phyloP scores from a whole-genome alignment of 2,329 filamentous ascomycete genomes.

The Fusarium sp. region DNA sequence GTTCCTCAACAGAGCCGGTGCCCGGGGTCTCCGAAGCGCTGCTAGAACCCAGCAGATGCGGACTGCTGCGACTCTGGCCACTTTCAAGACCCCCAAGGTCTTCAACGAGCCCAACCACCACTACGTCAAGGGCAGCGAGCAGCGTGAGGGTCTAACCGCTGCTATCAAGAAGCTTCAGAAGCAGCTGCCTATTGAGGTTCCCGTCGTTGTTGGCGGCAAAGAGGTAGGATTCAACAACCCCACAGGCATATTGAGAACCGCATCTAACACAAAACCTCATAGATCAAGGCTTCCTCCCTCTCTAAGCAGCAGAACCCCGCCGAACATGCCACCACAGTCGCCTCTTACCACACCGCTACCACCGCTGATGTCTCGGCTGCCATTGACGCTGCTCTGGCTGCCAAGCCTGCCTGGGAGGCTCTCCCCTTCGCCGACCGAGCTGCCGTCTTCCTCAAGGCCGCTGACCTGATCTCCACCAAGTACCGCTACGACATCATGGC shows the following conservation, averaged over 20 bases:
- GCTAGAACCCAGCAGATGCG: conserved; percentile 50
- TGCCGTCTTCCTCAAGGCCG: conserved; percentile 94
- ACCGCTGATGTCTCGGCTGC: conserved; percentile 80
- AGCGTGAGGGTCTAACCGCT: conserved; percentile 80
- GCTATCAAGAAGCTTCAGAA: conserved; percentile 79
- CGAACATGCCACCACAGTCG: conserved; percentile 80
- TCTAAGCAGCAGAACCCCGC: conserved; percentile 85
- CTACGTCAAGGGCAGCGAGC: conserved; percentile 85
- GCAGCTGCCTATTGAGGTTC: conserved; percentile 80
- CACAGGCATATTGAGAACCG: neutral
- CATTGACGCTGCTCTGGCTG: conserved; percentile 87
- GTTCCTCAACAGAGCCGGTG: conserved; percentile 53
- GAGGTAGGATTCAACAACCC: conserved; percentile 65
- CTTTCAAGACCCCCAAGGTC: conserved; percentile 89
- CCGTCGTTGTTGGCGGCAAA: conserved; percentile 86
- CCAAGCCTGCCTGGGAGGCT: conserved; percentile 86
- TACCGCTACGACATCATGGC: conserved; percentile 98
- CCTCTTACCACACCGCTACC: conserved; percentile 87
- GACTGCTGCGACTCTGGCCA: conserved; percentile 73
- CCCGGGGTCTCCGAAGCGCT: conserved; percentile 51
- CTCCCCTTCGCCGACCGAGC: conserved; percentile 92
- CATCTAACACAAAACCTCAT: conserved; percentile 27
- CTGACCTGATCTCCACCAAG: conserved; percentile 89
- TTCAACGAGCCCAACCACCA: conserved; percentile 97
- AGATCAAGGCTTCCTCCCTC: conserved; percentile 76